These are phyloP conservation scores for Mycosphaerella arachidis DNA, from an alignment of 2,329 filamentous ascomycete genomes.

Conservation along the genomic window DNA sequence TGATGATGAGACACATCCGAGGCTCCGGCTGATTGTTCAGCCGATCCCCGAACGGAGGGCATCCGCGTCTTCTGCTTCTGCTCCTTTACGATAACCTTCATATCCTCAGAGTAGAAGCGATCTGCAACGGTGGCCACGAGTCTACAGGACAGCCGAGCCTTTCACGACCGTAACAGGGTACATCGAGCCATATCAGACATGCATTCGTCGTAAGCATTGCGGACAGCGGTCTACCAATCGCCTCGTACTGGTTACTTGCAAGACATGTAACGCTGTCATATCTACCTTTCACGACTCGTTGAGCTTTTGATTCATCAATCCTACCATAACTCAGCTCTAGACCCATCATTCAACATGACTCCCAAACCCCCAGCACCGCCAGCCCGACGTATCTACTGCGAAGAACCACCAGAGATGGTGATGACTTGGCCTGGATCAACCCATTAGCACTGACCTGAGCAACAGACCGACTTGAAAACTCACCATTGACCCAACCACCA, in stretches of 20 bases:
- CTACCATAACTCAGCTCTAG: neutral
- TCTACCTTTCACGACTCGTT: neutral
- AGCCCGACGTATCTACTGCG: conserved; percentile 29
- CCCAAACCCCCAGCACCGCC: neutral
- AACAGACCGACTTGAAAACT: conserved; percentile 2
- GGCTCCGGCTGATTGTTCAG: neutral
- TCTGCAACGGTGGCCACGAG: too few relatives aligned
- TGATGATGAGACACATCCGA: neutral
- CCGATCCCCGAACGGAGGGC: neutral
- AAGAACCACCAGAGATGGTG: conserved; percentile 41
- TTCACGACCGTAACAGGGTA: too few relatives aligned
- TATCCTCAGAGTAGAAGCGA: neutral
- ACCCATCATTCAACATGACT: conserved; percentile 2
- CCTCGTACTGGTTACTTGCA: too few relatives aligned
- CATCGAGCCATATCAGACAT: too few relatives aligned
- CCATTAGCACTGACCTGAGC: conserved; percentile 12
- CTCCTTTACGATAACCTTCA: neutral
- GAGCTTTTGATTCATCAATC: neutral
- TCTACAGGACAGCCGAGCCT: too few relatives aligned
- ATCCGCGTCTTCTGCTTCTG: too few relatives aligned
- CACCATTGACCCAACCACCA: conserved; percentile 39
- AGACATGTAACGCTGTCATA: too few relatives aligned
- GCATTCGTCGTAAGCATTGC: too few relatives aligned
- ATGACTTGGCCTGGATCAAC: conserved; percentile 36
- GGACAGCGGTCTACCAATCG: too few relatives aligned